Conservation (phyloP, 2,329 filamentous ascomycete species). For the Dactylella cylindrospora region DNA sequence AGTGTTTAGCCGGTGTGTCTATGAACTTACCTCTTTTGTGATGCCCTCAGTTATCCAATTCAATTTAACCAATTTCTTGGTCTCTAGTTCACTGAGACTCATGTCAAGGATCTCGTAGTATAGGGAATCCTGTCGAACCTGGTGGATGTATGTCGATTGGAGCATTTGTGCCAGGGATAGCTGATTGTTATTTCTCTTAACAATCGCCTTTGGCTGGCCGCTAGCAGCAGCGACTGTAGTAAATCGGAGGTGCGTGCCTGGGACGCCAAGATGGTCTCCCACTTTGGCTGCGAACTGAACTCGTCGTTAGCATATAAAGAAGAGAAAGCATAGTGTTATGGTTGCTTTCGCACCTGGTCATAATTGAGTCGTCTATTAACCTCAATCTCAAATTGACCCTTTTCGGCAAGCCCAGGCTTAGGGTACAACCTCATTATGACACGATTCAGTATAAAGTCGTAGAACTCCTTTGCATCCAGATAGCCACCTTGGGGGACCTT, state of each 20-base stretch:
- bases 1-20: not conserved
- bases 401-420: conserved; percentile 56
- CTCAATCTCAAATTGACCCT: conserved; percentile 69
- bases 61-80: conserved; percentile 82
- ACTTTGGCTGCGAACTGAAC: conserved; percentile 71
- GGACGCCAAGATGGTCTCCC: conserved; percentile 71
- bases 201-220: conserved; percentile 72
- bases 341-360: conserved; percentile 60
- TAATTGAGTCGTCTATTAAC: conserved; percentile 88
- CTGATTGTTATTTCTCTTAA: conserved; percentile 69
- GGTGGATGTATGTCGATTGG: conserved; percentile 69
- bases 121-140: conserved; percentile 73
- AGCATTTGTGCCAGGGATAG: conserved; percentile 76
- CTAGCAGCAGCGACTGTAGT: conserved; percentile 77
- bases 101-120: conserved; percentile 95
- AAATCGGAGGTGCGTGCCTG: conserved; percentile 86
- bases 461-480: conserved; percentile 77
- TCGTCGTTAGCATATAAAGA: not conserved
- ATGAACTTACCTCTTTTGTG: conserved; percentile 73
- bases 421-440: conserved; percentile 77
- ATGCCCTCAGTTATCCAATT: conserved; percentile 87
- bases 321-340: too few relatives aligned
- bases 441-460: conserved; percentile 88
- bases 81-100: conserved; percentile 87
- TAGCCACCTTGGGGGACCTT: conserved; percentile 54